Evolutionary conservation across 2,329 filamentous ascomycete species (phyloP).

Genomic region (Polytolypa hystricis): DNA sequence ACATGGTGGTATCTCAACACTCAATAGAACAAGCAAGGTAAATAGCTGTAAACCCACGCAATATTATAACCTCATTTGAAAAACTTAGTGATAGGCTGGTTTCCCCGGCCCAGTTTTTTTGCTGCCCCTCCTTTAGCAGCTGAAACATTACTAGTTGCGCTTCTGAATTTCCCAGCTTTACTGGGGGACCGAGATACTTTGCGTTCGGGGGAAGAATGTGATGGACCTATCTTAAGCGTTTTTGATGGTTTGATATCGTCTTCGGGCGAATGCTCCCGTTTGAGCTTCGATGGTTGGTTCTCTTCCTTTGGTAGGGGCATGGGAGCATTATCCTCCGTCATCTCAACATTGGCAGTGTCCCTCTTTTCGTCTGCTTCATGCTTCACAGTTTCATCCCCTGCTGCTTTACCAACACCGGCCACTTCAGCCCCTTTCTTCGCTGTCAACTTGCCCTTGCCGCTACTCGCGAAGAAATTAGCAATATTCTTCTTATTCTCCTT

Average conservation of each 20-base stretch:
- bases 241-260: constrained; percentile 21
- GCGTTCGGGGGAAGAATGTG: background rate
- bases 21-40: too few relatives aligned
- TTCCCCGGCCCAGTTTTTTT: constrained; percentile 37
- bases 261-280: constrained; percentile 7
- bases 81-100: constrained; percentile 41
- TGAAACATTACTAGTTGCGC: constrained; percentile 46
- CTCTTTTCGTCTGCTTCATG: constrained; percentile 27
- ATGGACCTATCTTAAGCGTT: constrained; percentile 2
- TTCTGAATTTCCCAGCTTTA: constrained; percentile 35
- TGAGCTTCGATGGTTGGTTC: constrained; percentile 14
- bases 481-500: constrained; percentile 88
- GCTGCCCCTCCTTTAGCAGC: constrained; percentile 32
- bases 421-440: constrained; percentile 25
- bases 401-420: constrained; percentile 17
- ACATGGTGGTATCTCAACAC: too few relatives aligned
- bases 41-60: too few relatives aligned
- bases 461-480: constrained; percentile 76
- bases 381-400: constrained; percentile 23
- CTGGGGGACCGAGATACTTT: constrained; percentile 14
- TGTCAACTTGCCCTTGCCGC: constrained; percentile 22
- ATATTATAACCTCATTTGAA: constrained; percentile 31
- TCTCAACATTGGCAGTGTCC: background rate
- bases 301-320: constrained; percentile 11
- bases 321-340: constrained; percentile 5